phyloP scores from a whole-genome alignment of 306 rosid genomes.

The Alnus rubra region DNA sequence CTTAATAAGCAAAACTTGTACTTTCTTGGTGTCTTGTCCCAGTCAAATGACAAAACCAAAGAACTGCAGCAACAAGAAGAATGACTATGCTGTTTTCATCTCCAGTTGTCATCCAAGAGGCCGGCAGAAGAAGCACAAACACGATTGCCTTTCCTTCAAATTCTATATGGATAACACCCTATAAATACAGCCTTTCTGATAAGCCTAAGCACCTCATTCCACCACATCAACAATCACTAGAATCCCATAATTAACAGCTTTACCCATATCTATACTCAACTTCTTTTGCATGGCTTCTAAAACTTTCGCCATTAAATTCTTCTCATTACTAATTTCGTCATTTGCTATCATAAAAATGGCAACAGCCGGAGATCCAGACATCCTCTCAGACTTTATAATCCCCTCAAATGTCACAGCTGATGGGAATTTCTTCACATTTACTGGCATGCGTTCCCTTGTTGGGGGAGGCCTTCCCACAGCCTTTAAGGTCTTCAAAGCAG shows the following conservation, averaged over 20 bases:
- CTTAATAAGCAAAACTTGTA: too few relatives aligned
- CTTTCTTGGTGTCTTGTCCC: not conserved
- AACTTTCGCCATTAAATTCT: conserved; percentile 6
- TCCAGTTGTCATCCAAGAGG: not conserved
- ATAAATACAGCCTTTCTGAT: not conserved
- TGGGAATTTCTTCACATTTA: conserved; percentile 53
- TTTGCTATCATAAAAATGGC: conserved; percentile 29
- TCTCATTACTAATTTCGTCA: conserved; percentile 26
- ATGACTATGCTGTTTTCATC: not conserved
- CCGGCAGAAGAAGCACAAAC: not conserved
- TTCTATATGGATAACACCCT: not conserved
- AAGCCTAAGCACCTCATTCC: too few relatives aligned
- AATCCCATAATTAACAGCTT: too few relatives aligned
- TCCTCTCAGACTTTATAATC: conserved; percentile 37
- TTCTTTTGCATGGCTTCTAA: not conserved
- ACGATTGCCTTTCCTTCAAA: too few relatives aligned
- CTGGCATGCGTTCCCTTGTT: conserved; percentile 29
- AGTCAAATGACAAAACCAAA: not conserved
- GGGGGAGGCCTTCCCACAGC: conserved; percentile 2
- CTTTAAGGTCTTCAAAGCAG: conserved; percentile 43
- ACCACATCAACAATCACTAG: not conserved
- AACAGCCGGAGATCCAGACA: conserved; percentile 46
- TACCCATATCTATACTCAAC: not conserved
- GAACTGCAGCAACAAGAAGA: not conserved
- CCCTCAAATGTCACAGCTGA: conserved; percentile 21